Evolutionary conservation across 192 early-diverging fungal genomes (phyloP).

Genomic region (Lunasporangiospora selenospora): DNA sequence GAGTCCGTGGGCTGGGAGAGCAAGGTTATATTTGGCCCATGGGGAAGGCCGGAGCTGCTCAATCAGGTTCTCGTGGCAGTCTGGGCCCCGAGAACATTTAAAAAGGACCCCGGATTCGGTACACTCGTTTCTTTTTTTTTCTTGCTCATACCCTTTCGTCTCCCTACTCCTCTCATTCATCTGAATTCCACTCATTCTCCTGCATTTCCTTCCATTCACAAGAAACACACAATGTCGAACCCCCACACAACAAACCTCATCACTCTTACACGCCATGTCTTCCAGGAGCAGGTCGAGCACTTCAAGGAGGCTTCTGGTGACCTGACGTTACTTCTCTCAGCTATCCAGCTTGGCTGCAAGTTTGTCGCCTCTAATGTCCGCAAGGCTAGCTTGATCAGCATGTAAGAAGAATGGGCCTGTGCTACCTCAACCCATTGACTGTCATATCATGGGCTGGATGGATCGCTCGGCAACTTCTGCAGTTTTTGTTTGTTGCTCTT

Average conservation of each 20-base stretch:
- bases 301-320: slow-evolving; percentile 92
- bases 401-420: too few relatives aligned
- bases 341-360: slow-evolving; percentile 95
- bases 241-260: slow-evolving; percentile 81
- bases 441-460: too few relatives aligned
- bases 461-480: too few relatives aligned
- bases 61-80: too few relatives aligned
- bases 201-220: neutral
- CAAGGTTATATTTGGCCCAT: too few relatives aligned
- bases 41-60: too few relatives aligned
- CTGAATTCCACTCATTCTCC: neutral
- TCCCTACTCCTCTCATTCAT: neutral
- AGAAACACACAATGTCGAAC: slow-evolving; percentile 25
- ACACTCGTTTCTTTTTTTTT: neutral
- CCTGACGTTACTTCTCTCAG: slow-evolving; percentile 86
- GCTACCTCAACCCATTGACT: too few relatives aligned
- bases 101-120: too few relatives aligned
- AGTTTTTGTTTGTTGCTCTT: too few relatives aligned
- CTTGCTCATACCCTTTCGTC: neutral
- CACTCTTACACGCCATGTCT: slow-evolving; percentile 92
- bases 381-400: slow-evolving; percentile 95
- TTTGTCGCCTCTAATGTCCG: slow-evolving; percentile 97
- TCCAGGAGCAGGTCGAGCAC: slow-evolving; percentile 84
- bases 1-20: too few relatives aligned
- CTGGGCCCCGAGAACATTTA: too few relatives aligned